Base-by-base conservation (phyloP, 2,329 filamentous ascomycete species). In the Lojkania enalia region DNA sequence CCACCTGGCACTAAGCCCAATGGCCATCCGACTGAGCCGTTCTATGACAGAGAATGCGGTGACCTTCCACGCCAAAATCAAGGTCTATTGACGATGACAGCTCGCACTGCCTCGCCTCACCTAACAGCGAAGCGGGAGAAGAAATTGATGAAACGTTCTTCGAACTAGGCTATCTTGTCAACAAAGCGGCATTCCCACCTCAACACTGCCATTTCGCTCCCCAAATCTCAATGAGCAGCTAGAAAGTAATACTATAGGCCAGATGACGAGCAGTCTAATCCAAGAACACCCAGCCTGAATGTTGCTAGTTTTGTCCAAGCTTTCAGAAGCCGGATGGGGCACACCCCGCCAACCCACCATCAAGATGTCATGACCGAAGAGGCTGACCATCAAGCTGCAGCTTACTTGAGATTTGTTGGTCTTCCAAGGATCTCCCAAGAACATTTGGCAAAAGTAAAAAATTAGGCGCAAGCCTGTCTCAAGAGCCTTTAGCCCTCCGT, bases 361-460 rank as follows among this genome's bases (percentile, higher is more conserved):
- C 39, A 47, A 58, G 57, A 48, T 59, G 55, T 54, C 60, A 62
- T 60, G 55, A 63, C 60, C 60, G 60, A 58, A 49, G 48, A 53
- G 52, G 58, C 59, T 60, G 57, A 58, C 53, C 54, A 52, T 46
- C 51, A 45, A 49, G 44, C 54, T 33, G 30, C 14, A 33, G 30
- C 30, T 33, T 33, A 15, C 30, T 27, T 27, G 23, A 27, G 23
- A 7, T 27, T 7, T 27, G 23, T n/a, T 61, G 57, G 57, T 58
- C 41, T 51, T 44, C 39, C 25, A 49, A 44, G 35, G 61, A 46
- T 48, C 59, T 51, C 42, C 54, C 49, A 51, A 43, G 50, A 43
- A 49, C 41, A 52, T 51, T 25, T 25, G 9, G 30, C 33, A 54
- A 47, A 44, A 57, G 40, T 61, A 58, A 63, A 62, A 63, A 57